These are phyloP conservation scores for Zasmidium angulare DNA, from an alignment of 2,329 filamentous ascomycete species.

Conservation along the genomic window DNA sequence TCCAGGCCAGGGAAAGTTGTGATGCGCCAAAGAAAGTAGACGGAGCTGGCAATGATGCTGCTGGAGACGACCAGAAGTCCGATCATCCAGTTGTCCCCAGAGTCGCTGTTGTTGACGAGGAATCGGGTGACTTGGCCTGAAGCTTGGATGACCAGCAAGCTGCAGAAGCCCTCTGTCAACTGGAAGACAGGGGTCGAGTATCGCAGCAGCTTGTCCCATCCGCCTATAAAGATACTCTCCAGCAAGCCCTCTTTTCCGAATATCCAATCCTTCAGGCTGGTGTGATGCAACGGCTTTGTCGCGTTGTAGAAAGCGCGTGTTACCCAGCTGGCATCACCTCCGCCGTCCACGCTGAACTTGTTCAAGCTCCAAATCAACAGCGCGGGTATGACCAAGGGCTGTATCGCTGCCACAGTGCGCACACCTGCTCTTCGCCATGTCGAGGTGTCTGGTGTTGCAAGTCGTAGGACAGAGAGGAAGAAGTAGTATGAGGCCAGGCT, in stretches of 20 bases:
- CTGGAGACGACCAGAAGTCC: slow-evolving; percentile 82
- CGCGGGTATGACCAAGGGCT: slow-evolving; percentile 82
- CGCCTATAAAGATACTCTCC: slow-evolving; percentile 76
- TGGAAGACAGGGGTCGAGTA: slow-evolving; percentile 96
- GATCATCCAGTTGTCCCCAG: slow-evolving; percentile 97
- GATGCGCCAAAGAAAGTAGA: slow-evolving; percentile 96
- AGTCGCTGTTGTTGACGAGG: slow-evolving; percentile 82
- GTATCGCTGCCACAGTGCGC: slow-evolving; percentile 68
- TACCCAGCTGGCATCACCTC: slow-evolving; percentile 70
- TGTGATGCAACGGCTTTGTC: slow-evolving; percentile 40
- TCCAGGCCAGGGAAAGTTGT: slow-evolving; percentile 90
- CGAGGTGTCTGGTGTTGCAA: slow-evolving; percentile 77
- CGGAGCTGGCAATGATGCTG: slow-evolving; percentile 85
- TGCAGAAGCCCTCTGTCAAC: slow-evolving; percentile 93
- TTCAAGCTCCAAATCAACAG: slow-evolving; percentile 94
- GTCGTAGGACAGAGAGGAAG: slow-evolving; percentile 75
- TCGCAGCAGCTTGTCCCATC: slow-evolving; percentile 83
- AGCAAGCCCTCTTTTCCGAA: slow-evolving; percentile 83
- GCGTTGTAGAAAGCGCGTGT: slow-evolving; percentile 55
- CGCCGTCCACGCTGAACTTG: slow-evolving; percentile 90
- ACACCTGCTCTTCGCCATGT: slow-evolving; percentile 71
- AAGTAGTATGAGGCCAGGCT: slow-evolving; percentile 89
- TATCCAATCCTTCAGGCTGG: slow-evolving; percentile 76
- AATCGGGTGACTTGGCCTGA: slow-evolving; percentile 91
- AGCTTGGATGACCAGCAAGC: slow-evolving; percentile 89